A percentile compares a stretch with the other conserved stretches of the same genome.
phyloP scores from a whole-genome alignment of 257 asterid species.

The Solanum chiquidenum region DNA sequence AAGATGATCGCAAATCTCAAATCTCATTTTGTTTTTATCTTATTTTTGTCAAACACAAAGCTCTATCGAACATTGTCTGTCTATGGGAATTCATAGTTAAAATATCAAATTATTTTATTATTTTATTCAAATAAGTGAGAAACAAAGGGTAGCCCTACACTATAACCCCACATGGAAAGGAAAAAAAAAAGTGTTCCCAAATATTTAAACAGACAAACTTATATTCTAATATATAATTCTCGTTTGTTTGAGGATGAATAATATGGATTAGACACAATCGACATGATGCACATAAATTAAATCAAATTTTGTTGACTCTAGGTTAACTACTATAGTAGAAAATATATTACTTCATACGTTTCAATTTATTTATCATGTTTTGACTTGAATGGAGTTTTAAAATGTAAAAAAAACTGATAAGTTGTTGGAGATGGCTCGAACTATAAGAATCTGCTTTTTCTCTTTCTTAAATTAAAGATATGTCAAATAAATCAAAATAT shows the following conservation, averaged over 20 bases:
- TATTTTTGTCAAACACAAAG: background rate
- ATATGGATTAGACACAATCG: background rate
- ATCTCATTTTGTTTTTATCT: background rate
- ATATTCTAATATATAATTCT: background rate
- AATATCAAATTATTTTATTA: background rate
- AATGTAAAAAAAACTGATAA: no score
- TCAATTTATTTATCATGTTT: background rate
- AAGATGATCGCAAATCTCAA: background rate
- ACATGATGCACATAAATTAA: background rate
- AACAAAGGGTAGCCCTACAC: background rate
- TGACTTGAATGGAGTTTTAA: no score
- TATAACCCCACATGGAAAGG: background rate
- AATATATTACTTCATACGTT: background rate
- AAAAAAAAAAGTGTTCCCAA: background rate
- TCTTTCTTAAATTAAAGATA: background rate
- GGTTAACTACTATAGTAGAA: background rate
- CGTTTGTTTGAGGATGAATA: background rate
- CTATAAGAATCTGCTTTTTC: no score
- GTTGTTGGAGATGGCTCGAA: no score
- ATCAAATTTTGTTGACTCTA: background rate
- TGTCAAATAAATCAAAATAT: rapidly evolving
- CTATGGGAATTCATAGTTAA: background rate
- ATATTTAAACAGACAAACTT: background rate
- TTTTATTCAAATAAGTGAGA: background rate
- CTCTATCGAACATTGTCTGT: background rate